These are phyloP conservation scores for Populus simonii DNA, from an alignment of 345 rosid species.

Conservation along the genomic window DNA sequence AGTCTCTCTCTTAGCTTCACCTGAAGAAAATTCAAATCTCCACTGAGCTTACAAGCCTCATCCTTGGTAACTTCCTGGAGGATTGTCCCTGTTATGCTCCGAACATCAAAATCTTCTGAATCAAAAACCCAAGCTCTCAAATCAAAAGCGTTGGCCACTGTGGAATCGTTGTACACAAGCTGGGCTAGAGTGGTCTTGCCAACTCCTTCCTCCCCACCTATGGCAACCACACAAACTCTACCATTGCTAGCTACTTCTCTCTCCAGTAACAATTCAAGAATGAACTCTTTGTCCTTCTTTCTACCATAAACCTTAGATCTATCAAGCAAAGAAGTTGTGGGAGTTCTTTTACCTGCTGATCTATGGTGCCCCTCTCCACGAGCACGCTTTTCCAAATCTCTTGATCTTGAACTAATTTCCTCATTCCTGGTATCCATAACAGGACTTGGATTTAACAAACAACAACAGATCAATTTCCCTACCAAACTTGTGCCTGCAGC, in stretches of 20 bases:
- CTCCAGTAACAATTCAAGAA: not conserved
- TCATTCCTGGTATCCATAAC: not conserved
- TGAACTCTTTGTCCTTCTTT: not conserved
- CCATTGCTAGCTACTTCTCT: not conserved
- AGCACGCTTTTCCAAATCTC: not conserved
- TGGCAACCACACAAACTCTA: not conserved
- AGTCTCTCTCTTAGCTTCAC: not conserved
- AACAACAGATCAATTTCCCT: not conserved
- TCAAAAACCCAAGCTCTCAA: not conserved
- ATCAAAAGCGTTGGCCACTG: not conserved
- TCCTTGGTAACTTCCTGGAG: not conserved
- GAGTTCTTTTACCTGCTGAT: not conserved
- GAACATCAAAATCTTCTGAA: not conserved
- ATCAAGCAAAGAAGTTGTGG: not conserved
- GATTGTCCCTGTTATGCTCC: not conserved
- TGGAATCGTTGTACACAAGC: not conserved
- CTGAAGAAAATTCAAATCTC: not conserved
- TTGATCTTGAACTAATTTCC: not conserved
- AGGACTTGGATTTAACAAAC: not conserved
- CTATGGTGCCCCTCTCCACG: not conserved
- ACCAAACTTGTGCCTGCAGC: too few relatives aligned
- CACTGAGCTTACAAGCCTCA: not conserved
- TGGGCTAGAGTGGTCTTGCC: not conserved
- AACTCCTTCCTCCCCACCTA: not conserved
- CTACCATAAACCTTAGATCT: not conserved